Evolutionary conservation across 352 stramenopile species (phyloP).

Genomic region (Phytophthora lateralis): DNA sequence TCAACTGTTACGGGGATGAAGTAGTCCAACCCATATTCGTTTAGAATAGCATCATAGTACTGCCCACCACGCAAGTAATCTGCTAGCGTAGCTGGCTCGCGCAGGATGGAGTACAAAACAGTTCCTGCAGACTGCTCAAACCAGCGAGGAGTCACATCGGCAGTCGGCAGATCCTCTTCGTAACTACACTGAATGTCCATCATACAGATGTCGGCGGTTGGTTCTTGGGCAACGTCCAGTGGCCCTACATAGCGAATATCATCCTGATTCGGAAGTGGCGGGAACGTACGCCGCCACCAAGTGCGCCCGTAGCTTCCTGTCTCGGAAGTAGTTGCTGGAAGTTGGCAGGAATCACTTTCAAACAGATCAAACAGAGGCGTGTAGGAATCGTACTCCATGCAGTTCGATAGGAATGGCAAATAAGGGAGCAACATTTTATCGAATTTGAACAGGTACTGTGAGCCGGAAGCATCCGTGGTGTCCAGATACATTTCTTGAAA

Average conservation of each 20-base stretch:
- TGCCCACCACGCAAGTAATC: constrained; percentile 84
- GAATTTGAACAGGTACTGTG: constrained; percentile 77
- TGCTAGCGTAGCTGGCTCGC: constrained; percentile 90
- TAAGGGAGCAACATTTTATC: constrained; percentile 92
- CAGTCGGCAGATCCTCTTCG: constrained; percentile 91
- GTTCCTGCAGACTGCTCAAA: constrained; percentile 93
- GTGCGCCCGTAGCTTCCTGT: constrained; percentile 61
- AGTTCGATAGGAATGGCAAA: constrained; percentile 96
- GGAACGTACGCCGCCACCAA: constrained; percentile 78
- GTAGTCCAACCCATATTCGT: constrained; percentile 79
- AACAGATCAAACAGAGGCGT: constrained; percentile 94
- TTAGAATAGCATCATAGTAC: constrained; percentile 73
- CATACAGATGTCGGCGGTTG: constrained; percentile 93
- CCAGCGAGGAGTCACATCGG: constrained; percentile 94
- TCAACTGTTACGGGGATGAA: constrained; percentile 96
- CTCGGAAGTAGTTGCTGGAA: constrained; percentile 87
- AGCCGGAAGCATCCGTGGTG: constrained; percentile 39
- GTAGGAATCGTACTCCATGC: constrained; percentile 95
- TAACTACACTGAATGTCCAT: constrained; percentile 90
- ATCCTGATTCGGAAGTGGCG: constrained; percentile 93
- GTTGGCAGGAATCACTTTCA: constrained; percentile 90
- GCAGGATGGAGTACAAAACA: constrained; percentile 92
- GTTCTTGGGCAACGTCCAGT: constrained; percentile 86
- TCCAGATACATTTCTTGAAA: constrained; percentile 91
- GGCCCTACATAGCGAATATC: constrained; percentile 92